A percentile compares a stretch with the other conserved stretches of the same genome.
Evolutionary conservation across 1,284 basidiomycete genomes (phyloP).

Genomic region (Ustilago hordei): DNA sequence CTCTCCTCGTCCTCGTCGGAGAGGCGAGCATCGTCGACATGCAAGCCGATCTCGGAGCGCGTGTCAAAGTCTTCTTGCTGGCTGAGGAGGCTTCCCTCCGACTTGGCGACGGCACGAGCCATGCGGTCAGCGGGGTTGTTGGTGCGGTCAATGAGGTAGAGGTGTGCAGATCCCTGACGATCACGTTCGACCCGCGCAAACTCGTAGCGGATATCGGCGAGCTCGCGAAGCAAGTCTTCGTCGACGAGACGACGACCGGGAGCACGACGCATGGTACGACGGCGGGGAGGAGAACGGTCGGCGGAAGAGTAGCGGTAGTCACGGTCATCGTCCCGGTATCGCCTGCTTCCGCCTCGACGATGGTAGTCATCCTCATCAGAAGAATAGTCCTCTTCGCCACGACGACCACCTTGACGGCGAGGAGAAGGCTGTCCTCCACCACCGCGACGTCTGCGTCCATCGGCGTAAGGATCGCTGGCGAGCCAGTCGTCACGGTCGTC

Average conservation of each 20-base stretch:
- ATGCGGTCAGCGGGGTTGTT: conserved; percentile 60
- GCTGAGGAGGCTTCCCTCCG: conserved; percentile 28
- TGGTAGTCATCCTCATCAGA: conserved; percentile 40
- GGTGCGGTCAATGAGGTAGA: conserved; percentile 61
- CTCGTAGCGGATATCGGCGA: conserved; percentile 55
- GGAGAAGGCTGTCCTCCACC: conserved; percentile 6
- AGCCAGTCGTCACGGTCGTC: conserved; percentile 45
- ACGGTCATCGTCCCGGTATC: conserved; percentile 12
- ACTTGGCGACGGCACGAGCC: conserved; percentile 50
- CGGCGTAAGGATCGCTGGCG: conserved; percentile 40
- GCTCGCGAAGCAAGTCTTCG: conserved; percentile 62
- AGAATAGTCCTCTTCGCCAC: conserved; percentile 31
- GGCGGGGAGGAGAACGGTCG: conserved; percentile 15
- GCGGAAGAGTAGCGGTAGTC: conserved; percentile 20
- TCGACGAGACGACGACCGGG: conserved; percentile 55
- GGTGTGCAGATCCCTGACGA: conserved; percentile 50
- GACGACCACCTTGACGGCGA: conserved; percentile 24
- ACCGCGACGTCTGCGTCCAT: conserved; percentile 15
- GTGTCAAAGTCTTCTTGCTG: conserved; percentile 23
- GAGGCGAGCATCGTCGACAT: conserved; percentile 24
- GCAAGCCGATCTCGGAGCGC: conserved; percentile 27
- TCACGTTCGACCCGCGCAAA: conserved; percentile 49
- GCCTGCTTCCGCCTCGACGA: conserved; percentile 6
- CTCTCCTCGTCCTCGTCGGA: conserved; percentile 23
- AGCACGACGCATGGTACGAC: conserved; percentile 26